Evolutionary conservation across 768 basidiomycete genomes (phyloP).

Genomic region (Mycena pura): DNA sequence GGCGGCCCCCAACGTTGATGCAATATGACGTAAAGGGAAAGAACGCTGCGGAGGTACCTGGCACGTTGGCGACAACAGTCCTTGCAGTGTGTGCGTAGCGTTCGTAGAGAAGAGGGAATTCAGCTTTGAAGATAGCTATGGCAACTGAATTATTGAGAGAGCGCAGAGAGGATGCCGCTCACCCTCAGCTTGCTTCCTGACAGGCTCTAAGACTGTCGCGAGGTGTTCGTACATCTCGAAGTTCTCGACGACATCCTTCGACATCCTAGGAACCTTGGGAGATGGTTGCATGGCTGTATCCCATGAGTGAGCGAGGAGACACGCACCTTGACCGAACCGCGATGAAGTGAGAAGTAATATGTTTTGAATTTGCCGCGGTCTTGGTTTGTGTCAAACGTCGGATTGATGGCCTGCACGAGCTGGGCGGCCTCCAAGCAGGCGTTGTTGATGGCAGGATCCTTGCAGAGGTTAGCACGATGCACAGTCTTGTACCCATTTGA

Average conservation of each 20-base stretch:
- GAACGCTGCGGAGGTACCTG: background rate
- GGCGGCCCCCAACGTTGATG: background rate
- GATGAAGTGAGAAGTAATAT: background rate
- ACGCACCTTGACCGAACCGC: background rate
- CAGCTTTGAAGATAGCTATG: background rate
- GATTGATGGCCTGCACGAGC: background rate
- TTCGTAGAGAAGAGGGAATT: background rate
- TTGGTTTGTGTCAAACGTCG: background rate
- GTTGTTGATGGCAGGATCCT: background rate
- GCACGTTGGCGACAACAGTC: background rate
- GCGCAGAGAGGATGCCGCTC: background rate
- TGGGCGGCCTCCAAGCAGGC: background rate
- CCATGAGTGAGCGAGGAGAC: too few relatives aligned
- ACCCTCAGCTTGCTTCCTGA: background rate
- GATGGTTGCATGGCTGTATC: background rate
- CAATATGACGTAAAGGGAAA: constrained; percentile 10
- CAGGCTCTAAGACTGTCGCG: background rate
- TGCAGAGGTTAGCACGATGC: background rate
- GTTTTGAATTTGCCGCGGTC: background rate
- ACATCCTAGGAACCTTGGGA: background rate
- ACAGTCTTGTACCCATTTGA: background rate
- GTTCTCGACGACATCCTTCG: background rate
- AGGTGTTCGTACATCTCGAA: background rate
- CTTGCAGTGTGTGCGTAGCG: background rate
- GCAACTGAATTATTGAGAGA: background rate